These are phyloP conservation scores for Backusella circina DNA, from an alignment of 192 early-diverging fungal genomes.

Conservation along the genomic window DNA sequence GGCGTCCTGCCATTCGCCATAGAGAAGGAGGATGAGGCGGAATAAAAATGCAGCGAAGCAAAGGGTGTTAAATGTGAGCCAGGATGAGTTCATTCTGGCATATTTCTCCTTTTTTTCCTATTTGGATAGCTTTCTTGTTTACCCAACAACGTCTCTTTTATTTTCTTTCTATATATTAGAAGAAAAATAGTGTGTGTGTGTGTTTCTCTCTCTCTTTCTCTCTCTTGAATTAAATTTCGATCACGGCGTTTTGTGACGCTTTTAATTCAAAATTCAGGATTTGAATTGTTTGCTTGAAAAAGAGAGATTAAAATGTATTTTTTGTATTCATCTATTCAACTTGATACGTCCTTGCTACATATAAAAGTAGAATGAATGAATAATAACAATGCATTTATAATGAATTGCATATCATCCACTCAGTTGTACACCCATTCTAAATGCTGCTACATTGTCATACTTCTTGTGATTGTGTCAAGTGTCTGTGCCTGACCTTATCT, in stretches of 20 bases:
- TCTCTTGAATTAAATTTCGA: not conserved
- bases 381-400: not conserved
- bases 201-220: not conserved
- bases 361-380: no score
- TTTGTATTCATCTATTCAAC: no score
- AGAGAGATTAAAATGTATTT: no score
- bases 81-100: not conserved
- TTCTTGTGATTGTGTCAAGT: not conserved
- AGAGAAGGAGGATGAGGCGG: conserved; percentile 67
- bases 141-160: no score
- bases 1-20: conserved; percentile 87
- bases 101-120: not conserved
- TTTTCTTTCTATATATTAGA: not conserved
- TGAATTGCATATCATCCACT: not conserved
- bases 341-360: no score
- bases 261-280: not conserved
- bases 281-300: no score
- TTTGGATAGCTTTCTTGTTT: not conserved
- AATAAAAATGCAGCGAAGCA: conserved; percentile 37
- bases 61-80: conserved; percentile 27
- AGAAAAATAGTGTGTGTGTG: not conserved
- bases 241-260: not conserved
- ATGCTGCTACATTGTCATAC: not conserved
- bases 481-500: not conserved
- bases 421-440: not conserved